Conservation (phyloP, 2,329 filamentous ascomycete species). For the Clarireedia monteithiana region DNA sequence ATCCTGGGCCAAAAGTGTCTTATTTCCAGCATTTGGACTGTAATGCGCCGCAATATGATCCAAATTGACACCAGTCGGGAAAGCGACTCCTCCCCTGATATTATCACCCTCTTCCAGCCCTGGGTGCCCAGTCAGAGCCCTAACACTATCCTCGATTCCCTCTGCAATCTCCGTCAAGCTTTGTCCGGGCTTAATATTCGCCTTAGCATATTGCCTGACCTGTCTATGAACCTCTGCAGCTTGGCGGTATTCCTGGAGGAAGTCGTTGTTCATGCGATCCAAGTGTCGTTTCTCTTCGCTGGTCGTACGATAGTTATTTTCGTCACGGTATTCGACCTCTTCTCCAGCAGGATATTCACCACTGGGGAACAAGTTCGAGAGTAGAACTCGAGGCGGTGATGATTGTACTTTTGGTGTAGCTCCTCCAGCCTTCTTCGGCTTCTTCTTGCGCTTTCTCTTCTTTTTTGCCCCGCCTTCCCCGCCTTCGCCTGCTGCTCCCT, state of each 20-base stretch:
- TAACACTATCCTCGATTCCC: conserved; percentile 78
- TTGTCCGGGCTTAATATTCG: conserved; percentile 74
- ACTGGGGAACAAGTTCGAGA: conserved; percentile 68
- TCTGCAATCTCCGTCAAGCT: conserved; percentile 75
- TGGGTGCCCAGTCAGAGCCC: conserved; percentile 66
- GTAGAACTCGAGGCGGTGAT: conserved; percentile 65
- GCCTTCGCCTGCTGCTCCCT: conserved; percentile 30
- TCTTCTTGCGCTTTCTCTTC: conserved; percentile 66
- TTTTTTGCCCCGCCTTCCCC: conserved; percentile 40
- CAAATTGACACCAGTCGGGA: conserved; percentile 75
- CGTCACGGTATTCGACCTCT: conserved; percentile 68
- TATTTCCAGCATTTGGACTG: conserved; percentile 82
- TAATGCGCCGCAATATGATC: conserved; percentile 85
- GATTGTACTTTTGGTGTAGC: conserved; percentile 59
- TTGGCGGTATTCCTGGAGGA: conserved; percentile 72
- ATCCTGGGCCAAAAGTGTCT: conserved; percentile 55
- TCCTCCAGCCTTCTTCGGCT: conserved; percentile 67
- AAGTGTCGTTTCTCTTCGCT: conserved; percentile 78
- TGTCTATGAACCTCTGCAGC: conserved; percentile 86
- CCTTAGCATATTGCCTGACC: conserved; percentile 75
- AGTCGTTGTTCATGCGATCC: conserved; percentile 73
- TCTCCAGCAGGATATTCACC: conserved; percentile 69
- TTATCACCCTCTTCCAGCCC: conserved; percentile 73
- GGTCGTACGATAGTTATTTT: conserved; percentile 73
- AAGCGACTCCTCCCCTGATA: conserved; percentile 73